phyloP scores from a whole-genome alignment of 1,284 basidiomycete species.

The Leccinum griseonigrum region DNA sequence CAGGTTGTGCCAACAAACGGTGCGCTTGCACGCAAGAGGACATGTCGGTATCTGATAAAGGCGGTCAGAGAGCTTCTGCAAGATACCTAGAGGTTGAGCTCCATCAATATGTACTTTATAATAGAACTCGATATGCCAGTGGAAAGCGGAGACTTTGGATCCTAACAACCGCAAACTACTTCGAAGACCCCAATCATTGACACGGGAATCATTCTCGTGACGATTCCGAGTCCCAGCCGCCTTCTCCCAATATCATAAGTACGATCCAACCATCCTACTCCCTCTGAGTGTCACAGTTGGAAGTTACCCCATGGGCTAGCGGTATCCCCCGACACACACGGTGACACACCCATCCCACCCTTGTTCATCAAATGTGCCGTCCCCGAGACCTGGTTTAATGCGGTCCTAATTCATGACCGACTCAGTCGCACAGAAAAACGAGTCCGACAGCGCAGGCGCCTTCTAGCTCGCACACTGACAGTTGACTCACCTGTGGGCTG shows the following conservation, averaged over 20 bases:
- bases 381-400: background rate
- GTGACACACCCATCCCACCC: too few relatives aligned
- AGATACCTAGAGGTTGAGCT: too few relatives aligned
- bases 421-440: background rate
- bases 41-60: constrained; percentile 14
- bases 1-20: constrained; percentile 2
- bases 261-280: too few relatives aligned
- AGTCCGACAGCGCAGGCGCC: background rate
- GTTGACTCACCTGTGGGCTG: background rate
- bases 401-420: background rate
- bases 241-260: too few relatives aligned
- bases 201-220: too few relatives aligned
- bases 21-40: constrained; percentile 15
- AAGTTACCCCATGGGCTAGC: too few relatives aligned
- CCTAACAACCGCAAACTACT: background rate
- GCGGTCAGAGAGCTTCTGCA: too few relatives aligned
- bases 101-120: too few relatives aligned
- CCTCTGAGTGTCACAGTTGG: too few relatives aligned
- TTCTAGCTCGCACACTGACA: background rate
- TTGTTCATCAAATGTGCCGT: background rate
- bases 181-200: too few relatives aligned
- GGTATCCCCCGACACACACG: too few relatives aligned
- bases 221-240: too few relatives aligned
- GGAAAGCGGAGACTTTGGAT: background rate
- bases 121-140: background rate